These are phyloP conservation scores for Ganoderma sinense DNA, from an alignment of 1,284 basidiomycete genomes.

Conservation along the genomic window DNA sequence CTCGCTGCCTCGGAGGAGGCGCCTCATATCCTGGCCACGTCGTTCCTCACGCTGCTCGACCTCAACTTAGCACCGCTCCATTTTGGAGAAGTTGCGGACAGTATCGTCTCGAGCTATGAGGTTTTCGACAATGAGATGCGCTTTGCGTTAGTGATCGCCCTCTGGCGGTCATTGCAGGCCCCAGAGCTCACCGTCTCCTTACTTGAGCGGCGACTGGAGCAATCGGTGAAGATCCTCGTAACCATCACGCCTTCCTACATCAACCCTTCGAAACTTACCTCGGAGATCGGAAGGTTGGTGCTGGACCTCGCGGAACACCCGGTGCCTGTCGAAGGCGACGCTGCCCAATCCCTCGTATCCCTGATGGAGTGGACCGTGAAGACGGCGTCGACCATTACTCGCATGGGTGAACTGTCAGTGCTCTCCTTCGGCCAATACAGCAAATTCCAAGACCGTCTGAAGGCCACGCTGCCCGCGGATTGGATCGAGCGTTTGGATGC, in stretches of 20 bases:
- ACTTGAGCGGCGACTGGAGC: constrained; percentile 36
- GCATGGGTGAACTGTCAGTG: constrained; percentile 48
- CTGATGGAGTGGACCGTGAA: constrained; percentile 56
- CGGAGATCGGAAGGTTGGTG: constrained; percentile 47
- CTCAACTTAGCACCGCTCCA: constrained; percentile 33
- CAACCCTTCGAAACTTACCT: constrained; percentile 41
- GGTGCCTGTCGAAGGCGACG: constrained; percentile 20
- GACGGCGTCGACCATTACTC: constrained; percentile 43
- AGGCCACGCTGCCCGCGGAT: constrained; percentile 29
- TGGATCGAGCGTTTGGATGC: constrained; percentile 33
- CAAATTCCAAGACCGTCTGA: constrained; percentile 33
- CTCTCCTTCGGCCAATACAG: constrained; percentile 45
- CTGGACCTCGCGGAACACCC: constrained; percentile 38
- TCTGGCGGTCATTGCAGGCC: constrained; percentile 45
- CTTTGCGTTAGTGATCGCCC: constrained; percentile 51
- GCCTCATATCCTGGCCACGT: constrained; percentile 28
- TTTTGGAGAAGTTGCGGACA: constrained; percentile 37
- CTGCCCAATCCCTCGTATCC: constrained; percentile 47
- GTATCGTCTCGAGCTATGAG: constrained; percentile 37
- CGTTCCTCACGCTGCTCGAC: constrained; percentile 32
- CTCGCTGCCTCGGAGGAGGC: constrained; percentile 34
- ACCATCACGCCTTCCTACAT: constrained; percentile 40
- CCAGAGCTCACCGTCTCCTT: constrained; percentile 29
- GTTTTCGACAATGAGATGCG: constrained; percentile 49
- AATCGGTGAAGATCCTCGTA: constrained; percentile 40